These are phyloP conservation scores for Phytophthora rubi DNA, from an alignment of 352 stramenopile genomes.

Conservation along the genomic window DNA sequence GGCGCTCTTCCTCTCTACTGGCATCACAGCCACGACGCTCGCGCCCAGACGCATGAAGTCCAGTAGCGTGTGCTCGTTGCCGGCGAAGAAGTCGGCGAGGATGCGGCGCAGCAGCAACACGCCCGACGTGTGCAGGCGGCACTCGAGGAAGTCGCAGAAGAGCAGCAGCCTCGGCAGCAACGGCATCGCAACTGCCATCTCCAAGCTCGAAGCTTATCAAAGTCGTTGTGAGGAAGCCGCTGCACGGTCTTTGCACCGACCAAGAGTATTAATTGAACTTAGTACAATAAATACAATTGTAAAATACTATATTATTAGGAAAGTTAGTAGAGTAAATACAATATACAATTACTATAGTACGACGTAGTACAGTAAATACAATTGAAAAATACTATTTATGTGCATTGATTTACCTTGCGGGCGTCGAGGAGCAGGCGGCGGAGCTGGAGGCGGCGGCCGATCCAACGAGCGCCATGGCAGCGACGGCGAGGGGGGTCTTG, in stretches of 20 bases:
- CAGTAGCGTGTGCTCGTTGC: constrained; percentile 36
- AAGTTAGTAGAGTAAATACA: too few species aligned
- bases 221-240: not conserved
- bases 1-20: constrained; percentile 17
- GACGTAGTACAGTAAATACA: too few species aligned
- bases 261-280: too few species aligned
- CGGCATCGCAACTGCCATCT: not conserved
- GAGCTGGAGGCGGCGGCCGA: constrained; percentile 11
- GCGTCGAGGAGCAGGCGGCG: too few species aligned
- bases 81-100: constrained; percentile 31
- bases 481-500: constrained; percentile 26
- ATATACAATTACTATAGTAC: too few species aligned
- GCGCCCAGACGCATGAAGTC: constrained; percentile 46
- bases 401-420: too few species aligned
- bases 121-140: constrained; percentile 33
- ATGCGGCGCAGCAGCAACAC: constrained; percentile 40
- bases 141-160: constrained; percentile 49
- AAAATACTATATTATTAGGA: not conserved
- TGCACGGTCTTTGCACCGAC: too few species aligned
- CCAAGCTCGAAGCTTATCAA: not conserved
- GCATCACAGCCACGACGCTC: constrained; percentile 38
- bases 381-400: too few species aligned
- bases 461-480: constrained; percentile 23
- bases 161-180: constrained; percentile 17
- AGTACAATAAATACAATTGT: not conserved